Evolutionary conservation across 768 basidiomycete genomes (phyloP).

Genomic region (Calocera viscosa): DNA sequence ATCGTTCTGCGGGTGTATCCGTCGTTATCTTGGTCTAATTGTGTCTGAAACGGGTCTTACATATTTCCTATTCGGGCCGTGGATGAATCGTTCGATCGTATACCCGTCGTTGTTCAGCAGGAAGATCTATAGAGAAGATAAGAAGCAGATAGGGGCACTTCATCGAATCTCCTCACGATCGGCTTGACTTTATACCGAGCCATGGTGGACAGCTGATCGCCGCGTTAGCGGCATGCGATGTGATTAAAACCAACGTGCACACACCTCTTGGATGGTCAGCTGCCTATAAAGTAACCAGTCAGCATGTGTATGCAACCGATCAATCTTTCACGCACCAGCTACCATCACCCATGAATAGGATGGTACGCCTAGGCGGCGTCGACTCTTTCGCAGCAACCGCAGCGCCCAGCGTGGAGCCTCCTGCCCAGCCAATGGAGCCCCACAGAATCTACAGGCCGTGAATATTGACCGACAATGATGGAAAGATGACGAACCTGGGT

Average conservation of each 20-base stretch:
- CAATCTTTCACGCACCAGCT: constrained; percentile 42
- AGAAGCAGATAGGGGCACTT: neutral
- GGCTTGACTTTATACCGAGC: constrained; percentile 58
- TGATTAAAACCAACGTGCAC: neutral
- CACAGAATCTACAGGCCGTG: constrained; percentile 46
- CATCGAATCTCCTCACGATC: constrained; percentile 62
- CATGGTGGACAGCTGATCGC: constrained; percentile 53
- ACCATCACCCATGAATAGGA: constrained; percentile 79
- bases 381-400: constrained; percentile 64
- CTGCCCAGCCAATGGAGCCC: constrained; percentile 87
- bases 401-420: constrained; percentile 62
- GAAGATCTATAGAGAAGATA: constrained; percentile 15
- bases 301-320: constrained; percentile 8
- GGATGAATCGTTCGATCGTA: constrained; percentile 59
- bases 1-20: constrained; percentile 45
- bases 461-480: neutral
- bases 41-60: neutral
- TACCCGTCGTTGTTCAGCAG: constrained; percentile 47
- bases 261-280: constrained; percentile 59
- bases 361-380: constrained; percentile 45
- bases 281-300: constrained; percentile 35
- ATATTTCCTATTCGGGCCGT: constrained; percentile 33
- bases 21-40: neutral
- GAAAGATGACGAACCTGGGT: constrained; percentile 40
- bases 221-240: neutral